Base-by-base conservation (phyloP, 208 protist genomes). In the Endotrypanum monterogeii region DNA sequence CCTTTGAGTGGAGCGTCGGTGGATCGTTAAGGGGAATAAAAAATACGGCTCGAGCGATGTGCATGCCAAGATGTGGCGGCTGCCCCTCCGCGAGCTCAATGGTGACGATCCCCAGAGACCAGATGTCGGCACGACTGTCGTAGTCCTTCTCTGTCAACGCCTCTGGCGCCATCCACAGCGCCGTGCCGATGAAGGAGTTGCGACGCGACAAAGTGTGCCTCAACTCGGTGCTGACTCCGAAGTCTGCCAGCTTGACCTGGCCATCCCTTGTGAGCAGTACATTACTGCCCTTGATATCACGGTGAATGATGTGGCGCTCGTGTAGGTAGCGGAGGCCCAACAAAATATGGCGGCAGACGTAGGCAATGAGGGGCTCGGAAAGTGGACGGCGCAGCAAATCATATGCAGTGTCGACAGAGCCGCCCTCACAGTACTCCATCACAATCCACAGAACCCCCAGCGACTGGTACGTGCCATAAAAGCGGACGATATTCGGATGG, bases 21-120 rank as follows among this genome's bases (percentile, higher is more conserved):
- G 93, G 89, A 51, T 90, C 86, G 61, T 87, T 82, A 66, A 88
- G 88, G 8, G 93, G 88, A 67, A 97, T 95, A 57, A 86, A 74
- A 51, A 91, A 93, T 23, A 97, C 69, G 2, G 85, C 81, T 5
- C 89, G 91, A 4, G 90, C 87, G 8, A 88, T 86, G 77, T 98
- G 96, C 63, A 98, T 88, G 52, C 96, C 96, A 32, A 89, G 71
- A 74, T 98, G 88, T 37, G 98, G 98, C 37, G 97, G 97, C 20
- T 87, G 87, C 23, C 84, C 88, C 80, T 99, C 96, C 44, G 98
- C 98, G 91, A 99, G 96, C 71, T 99, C 98, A 78, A 99, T 98
- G 0, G 89, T 78, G 35, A 97, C 98, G 73, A 99, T 99, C 37
- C 98, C 98, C 25, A 98, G 80, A 71, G 94, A 98, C 98, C 97